Base-by-base conservation (phyloP, 371 early-diverging fungal genomes). In the Synchytrium microbalum region DNA sequence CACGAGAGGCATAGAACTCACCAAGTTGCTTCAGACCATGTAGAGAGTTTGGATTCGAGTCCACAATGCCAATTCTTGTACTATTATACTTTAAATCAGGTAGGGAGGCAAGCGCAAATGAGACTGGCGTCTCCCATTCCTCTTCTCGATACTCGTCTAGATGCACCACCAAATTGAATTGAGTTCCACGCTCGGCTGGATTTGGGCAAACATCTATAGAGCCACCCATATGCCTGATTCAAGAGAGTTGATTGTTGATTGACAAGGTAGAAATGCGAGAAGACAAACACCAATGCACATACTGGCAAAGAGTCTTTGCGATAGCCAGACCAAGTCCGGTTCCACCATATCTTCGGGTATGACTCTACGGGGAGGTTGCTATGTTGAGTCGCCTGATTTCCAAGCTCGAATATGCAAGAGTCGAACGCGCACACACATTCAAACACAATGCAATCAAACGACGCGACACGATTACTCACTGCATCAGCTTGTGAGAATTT, bases 261-360 rank as follows among this genome's bases (percentile, higher is more conserved):
- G n/a, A n/a, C n/a, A 91, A 66, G 38, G 82, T 74, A 28, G 86
- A 87, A 3, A 93, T n/a, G n/a, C n/a, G n/a, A n/a, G n/a, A n/a
- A n/a, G n/a, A n/a, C n/a, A n/a, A n/a, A n/a, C n/a, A n/a, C n/a
- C n/a, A n/a, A n/a, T n/a, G n/a, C n/a, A n/a, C n/a, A n/a, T 38
- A 38, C 5, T 38, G 5, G 19, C 46, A 38, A 10, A 38, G 77
- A 31, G 82, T 82, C 70, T 82, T 84, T 3, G 86, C 86, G 32
- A 93, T 92, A n/a, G 88, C 87, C 46, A 93, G 74, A 0, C 93
- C 93, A 14, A 93, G 74, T 0, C 93, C 92, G 23, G 92, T 91
- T 28, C 92, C 92, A 32, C 92, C 92, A 64, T 85, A 90, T 69
- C 85, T 84, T 63, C 90, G 84, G 25, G 92, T 91, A 1, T 38